Conservation (phyloP, 306 rosid species). For the Castanopsis chinensis region DNA sequence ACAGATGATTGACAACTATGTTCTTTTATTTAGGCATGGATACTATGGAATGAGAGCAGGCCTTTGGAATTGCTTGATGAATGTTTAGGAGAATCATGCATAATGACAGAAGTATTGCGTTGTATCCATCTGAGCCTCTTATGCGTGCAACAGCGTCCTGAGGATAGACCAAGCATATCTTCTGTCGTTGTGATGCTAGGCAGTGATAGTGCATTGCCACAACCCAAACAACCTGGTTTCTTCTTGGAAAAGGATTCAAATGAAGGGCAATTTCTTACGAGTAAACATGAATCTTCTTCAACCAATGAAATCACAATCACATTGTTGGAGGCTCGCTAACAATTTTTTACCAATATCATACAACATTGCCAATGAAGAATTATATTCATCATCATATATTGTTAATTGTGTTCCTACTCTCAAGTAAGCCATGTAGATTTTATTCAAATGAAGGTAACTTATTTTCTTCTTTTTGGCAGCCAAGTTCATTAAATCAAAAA, state of each 20-base stretch:
- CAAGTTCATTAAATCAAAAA: too few relatives aligned
- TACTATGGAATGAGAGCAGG: constrained; percentile 20
- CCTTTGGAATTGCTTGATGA: constrained; percentile 25
- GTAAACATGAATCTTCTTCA: not conserved
- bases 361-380: too few relatives aligned
- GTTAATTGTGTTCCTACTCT: too few relatives aligned
- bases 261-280: not conserved
- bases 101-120: constrained; percentile 19
- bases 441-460: too few relatives aligned
- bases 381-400: too few relatives aligned
- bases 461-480: too few relatives aligned
- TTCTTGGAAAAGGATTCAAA: not conserved
- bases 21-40: constrained; percentile 21
- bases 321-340: too few relatives aligned
- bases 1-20: not conserved
- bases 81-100: not conserved
- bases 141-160: constrained; percentile 45
- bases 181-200: constrained; percentile 41
- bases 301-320: too few relatives aligned
- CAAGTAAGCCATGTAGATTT: too few relatives aligned
- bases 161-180: constrained; percentile 57
- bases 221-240: constrained; percentile 49
- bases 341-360: too few relatives aligned
- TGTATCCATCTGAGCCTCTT: constrained; percentile 56
- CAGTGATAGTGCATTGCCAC: constrained; percentile 33